A percentile compares a stretch with the other conserved stretches of the same genome.
Evolutionary conservation across 306 rosid genomes (phyloP).

Genomic region (Trifolium pratense): DNA sequence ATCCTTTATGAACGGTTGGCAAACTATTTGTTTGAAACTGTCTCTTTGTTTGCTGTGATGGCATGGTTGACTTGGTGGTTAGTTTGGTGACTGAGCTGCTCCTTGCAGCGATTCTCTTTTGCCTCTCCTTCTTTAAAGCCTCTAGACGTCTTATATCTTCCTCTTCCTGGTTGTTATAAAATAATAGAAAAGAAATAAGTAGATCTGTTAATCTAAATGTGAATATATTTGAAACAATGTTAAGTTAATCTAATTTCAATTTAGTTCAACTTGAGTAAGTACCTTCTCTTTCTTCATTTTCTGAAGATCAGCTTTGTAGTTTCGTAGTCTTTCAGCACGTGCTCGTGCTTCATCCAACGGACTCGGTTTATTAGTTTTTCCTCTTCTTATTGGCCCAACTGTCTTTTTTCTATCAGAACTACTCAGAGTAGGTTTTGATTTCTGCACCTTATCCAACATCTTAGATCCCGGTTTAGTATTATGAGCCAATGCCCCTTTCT

Average conservation of each 20-base stretch:
- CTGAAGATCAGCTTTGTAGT: conserved; percentile 90
- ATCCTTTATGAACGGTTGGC: conserved; percentile 62
- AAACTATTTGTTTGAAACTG: conserved; percentile 57
- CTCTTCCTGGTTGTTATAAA: conserved; percentile 63
- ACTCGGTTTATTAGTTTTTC: conserved; percentile 74
- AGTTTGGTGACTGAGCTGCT: conserved; percentile 45
- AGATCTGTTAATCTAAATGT: conserved; percentile 20
- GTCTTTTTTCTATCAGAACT: conserved; percentile 60
- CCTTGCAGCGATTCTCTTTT: conserved; percentile 91
- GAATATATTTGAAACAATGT: conserved; percentile 23
- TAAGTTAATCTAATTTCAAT: neutral
- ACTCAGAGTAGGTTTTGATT: conserved; percentile 57
- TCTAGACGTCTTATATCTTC: conserved; percentile 77
- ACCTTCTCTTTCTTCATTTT: conserved; percentile 94
- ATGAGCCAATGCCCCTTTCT: conserved; percentile 46
- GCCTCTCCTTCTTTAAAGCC: conserved; percentile 81
- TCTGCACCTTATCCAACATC: conserved; percentile 61
- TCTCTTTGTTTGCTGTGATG: conserved; percentile 65
- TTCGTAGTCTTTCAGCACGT: conserved; percentile 88
- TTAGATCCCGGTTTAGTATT: conserved; percentile 55
- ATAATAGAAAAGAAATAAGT: conserved; percentile 26
- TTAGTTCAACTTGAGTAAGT: conserved; percentile 17
- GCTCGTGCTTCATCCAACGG: conserved; percentile 94
- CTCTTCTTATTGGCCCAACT: conserved; percentile 86
- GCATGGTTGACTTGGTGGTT: conserved; percentile 51